These are phyloP conservation scores for Septoria linicola DNA, from an alignment of 2,329 filamentous ascomycete genomes.

Conservation along the genomic window DNA sequence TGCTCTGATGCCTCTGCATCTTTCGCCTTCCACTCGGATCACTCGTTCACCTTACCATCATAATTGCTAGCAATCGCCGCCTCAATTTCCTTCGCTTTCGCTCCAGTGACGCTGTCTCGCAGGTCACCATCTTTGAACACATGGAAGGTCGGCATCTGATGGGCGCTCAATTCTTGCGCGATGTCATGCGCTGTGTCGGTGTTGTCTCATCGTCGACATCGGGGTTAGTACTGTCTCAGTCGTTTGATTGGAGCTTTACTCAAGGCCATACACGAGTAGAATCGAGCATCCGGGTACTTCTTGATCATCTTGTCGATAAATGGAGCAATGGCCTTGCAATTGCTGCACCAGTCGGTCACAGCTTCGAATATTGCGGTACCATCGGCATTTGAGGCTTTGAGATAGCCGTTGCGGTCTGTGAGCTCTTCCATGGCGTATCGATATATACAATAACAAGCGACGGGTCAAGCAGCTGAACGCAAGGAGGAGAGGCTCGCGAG, in stretches of 20 bases:
- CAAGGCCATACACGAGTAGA: too few relatives aligned
- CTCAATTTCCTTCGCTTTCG: conserved; percentile 35
- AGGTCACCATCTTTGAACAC: conserved; percentile 39
- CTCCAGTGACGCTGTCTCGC: conserved; percentile 32
- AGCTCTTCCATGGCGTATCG: conserved; percentile 33
- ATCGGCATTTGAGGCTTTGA: conserved; percentile 35
- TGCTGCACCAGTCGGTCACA: conserved; percentile 32
- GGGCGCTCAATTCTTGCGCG: conserved; percentile 35
- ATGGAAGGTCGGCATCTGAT: conserved; percentile 37
- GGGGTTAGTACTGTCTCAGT: too few relatives aligned
- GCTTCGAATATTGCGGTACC: conserved; percentile 35
- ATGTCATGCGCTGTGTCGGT: conserved; percentile 35
- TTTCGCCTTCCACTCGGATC: neutral
- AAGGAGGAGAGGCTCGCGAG: too few relatives aligned
- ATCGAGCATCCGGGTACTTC: conserved; percentile 36
- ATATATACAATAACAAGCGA: neutral
- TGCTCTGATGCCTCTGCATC: neutral
- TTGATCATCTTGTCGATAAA: conserved; percentile 35
- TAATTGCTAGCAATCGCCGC: conserved; percentile 31
- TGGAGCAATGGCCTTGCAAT: conserved; percentile 38
- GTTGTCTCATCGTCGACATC: too few relatives aligned
- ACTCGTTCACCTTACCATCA: conserved; percentile 31
- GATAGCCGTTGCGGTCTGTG: conserved; percentile 31
- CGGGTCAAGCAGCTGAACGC: too few relatives aligned
- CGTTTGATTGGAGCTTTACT: too few relatives aligned